Percentiles rank a stretch among this genome's conserved stretches.
Evolutionary conservation across 805 yeast genomes (phyloP).

Genomic region (Yarrowia sp.): DNA sequence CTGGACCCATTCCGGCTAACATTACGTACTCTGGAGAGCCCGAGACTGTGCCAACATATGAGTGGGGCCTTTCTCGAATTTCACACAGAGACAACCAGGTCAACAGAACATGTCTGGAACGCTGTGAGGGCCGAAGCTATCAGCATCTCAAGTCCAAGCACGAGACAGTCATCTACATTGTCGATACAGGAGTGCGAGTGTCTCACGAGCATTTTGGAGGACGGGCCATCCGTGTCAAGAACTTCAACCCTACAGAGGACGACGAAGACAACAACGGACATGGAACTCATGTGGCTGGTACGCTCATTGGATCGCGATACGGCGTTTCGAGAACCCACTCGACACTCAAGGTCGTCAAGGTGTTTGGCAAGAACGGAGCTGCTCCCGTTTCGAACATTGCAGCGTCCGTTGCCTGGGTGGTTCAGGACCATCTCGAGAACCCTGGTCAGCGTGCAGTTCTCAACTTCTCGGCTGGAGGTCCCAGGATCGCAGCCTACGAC

Average conservation of each 20-base stretch:
- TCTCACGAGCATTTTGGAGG: constrained; percentile 55
- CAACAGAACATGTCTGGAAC: constrained; percentile 50
- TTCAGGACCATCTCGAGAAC: constrained; percentile 35
- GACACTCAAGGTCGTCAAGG: constrained; percentile 54
- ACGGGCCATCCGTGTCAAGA: constrained; percentile 55
- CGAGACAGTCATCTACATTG: constrained; percentile 46
- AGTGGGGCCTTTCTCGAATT: constrained; percentile 88
- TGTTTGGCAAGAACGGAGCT: constrained; percentile 52
- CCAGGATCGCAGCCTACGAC: constrained; percentile 31
- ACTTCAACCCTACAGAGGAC: constrained; percentile 47
- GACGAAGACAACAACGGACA: constrained; percentile 56
- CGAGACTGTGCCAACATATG: not conserved
- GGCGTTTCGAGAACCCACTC: constrained; percentile 55
- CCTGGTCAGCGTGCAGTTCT: constrained; percentile 20
- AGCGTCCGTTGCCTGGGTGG: constrained; percentile 57
- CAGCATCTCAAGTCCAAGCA: constrained; percentile 62
- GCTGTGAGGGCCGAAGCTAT: constrained; percentile 29
- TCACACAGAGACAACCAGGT: constrained; percentile 63
- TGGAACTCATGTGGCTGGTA: constrained; percentile 63
- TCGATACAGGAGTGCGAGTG: constrained; percentile 55
- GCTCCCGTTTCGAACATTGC: constrained; percentile 56
- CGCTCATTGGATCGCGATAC: constrained; percentile 50
- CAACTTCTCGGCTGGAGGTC: constrained; percentile 17
- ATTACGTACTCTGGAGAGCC: not conserved
- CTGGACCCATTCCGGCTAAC: not conserved